phyloP scores from a whole-genome alignment of 805 yeast genomes.

The Tetrapisispora namnaoensis region DNA sequence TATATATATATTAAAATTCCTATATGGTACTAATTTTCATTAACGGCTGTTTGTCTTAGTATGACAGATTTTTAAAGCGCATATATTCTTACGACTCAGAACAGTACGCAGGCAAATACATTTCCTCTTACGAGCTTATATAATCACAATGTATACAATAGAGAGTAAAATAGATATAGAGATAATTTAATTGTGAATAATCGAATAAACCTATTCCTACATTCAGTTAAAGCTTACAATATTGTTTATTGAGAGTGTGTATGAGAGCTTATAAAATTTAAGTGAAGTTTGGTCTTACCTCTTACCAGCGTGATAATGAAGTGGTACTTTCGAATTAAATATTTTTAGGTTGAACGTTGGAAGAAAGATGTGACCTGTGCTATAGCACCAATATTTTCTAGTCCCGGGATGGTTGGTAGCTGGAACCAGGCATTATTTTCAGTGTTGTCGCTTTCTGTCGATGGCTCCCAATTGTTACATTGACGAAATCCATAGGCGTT shows the following conservation, averaged over 20 bases:
- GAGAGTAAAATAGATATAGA: too few relatives aligned
- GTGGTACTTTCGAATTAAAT: neutral
- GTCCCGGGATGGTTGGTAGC: slow-evolving; percentile 20
- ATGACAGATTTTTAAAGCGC: too few relatives aligned
- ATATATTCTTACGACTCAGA: neutral
- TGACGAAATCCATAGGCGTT: slow-evolving; percentile 85
- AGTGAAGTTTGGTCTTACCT: neutral
- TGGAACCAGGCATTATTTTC: slow-evolving; percentile 21
- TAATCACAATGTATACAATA: too few relatives aligned
- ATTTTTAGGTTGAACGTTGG: slow-evolving; percentile 7
- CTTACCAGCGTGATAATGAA: neutral
- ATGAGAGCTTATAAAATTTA: neutral
- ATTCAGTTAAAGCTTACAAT: too few relatives aligned
- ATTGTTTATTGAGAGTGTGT: too few relatives aligned
- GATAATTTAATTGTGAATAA: too few relatives aligned
- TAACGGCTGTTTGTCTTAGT: neutral
- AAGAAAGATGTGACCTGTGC: slow-evolving; percentile 23
- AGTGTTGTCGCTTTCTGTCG: slow-evolving; percentile 5
- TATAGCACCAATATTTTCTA: slow-evolving; percentile 19
- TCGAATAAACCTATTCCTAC: too few relatives aligned
- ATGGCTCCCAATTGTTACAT: slow-evolving; percentile 76
- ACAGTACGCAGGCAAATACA: neutral
- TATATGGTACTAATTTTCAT: neutral
- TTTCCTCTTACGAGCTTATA: too few relatives aligned
- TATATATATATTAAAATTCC: too few relatives aligned